phyloP scores from a whole-genome alignment of 768 basidiomycete species.

The Cyclocybe aegerita region DNA sequence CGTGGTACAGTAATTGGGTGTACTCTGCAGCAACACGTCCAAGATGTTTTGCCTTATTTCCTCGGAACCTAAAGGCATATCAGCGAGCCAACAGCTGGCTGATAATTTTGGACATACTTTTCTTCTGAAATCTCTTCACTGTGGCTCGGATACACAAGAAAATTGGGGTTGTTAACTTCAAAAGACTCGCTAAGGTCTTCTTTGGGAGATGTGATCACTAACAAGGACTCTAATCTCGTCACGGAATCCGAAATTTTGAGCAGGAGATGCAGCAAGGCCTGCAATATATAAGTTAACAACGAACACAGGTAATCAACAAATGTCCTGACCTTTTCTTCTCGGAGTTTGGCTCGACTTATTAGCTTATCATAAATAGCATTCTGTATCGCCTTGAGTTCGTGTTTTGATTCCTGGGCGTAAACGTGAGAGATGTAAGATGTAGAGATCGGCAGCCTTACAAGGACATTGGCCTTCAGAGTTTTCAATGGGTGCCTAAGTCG shows the following conservation, averaged over 20 bases:
- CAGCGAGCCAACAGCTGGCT: not conserved
- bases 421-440: not conserved
- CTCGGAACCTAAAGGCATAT: slow-evolving; percentile 43
- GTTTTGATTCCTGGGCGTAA: slow-evolving; percentile 52
- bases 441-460: slow-evolving; percentile 46
- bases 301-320: not conserved
- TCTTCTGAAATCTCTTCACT: slow-evolving; percentile 46
- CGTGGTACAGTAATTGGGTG: slow-evolving; percentile 88
- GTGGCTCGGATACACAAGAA: slow-evolving; percentile 23
- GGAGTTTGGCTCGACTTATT: slow-evolving; percentile 65
- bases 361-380: slow-evolving; percentile 78
- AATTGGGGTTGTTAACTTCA: slow-evolving; percentile 31
- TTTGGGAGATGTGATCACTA: slow-evolving; percentile 62
- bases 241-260: slow-evolving; percentile 93
- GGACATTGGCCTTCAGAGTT: slow-evolving; percentile 61
- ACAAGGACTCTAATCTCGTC: slow-evolving; percentile 81
- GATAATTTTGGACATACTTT: slow-evolving; percentile 26
- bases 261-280: slow-evolving; percentile 85
- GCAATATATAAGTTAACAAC: not conserved
- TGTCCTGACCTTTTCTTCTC: slow-evolving; percentile 78
- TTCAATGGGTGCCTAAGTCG: slow-evolving; percentile 67
- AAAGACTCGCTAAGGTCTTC: slow-evolving; percentile 37
- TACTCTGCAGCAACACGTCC: slow-evolving; percentile 88
- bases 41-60: slow-evolving; percentile 76
- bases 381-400: slow-evolving; percentile 65